Evolutionary conservation across 352 stramenopile species (phyloP).

Genomic region (Plasmopara muralis): DNA sequence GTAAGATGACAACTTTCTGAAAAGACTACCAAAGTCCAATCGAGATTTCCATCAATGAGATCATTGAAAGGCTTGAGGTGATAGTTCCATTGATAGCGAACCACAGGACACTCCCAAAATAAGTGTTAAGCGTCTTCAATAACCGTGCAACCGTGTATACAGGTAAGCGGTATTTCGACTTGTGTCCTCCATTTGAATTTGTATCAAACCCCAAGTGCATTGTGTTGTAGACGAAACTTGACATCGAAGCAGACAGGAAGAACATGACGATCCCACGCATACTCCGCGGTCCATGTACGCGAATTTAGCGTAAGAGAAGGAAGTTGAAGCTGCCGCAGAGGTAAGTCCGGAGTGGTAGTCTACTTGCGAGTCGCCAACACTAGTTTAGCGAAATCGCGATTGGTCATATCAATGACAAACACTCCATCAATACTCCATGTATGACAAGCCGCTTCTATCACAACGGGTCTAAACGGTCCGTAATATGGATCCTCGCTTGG

Average conservation of each 20-base stretch:
- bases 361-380: not conserved
- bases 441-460: conserved; percentile 5
- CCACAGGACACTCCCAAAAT: conserved; percentile 10
- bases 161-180: not conserved
- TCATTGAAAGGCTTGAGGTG: conserved; percentile 3
- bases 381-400: conserved; percentile 3
- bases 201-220: not conserved
- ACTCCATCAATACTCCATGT: not conserved
- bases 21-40: conserved; percentile 5
- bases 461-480: not conserved
- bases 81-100: conserved; percentile 1
- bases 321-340: not conserved
- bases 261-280: not conserved
- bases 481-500: not conserved
- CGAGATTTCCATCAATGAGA: not conserved
- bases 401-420: conserved; percentile 2
- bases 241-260: not conserved
- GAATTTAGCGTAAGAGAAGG: not conserved
- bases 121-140: conserved; percentile 4
- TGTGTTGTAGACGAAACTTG: conserved; percentile 1
- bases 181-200: conserved; percentile 1
- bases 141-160: conserved; percentile 2
- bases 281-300: not conserved
- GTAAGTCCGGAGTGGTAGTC: not conserved
- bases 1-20: not conserved